Evolutionary conservation across 2,329 filamentous ascomycete genomes (phyloP), one percentile per base, ranked within the genome.

Genomic region (Ophiostoma angusticollis): DNA sequence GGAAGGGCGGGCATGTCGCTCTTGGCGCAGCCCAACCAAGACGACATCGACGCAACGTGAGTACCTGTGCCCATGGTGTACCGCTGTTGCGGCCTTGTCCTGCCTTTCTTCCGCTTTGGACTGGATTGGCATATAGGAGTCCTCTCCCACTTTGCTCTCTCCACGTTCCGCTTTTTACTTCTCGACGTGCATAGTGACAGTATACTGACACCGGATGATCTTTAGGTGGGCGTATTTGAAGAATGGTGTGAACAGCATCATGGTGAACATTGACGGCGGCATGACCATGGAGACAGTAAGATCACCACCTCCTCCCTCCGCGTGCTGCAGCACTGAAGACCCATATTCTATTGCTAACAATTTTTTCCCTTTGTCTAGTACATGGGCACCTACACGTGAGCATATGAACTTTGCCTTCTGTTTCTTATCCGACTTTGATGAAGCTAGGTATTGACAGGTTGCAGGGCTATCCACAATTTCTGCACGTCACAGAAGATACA

Each of bases 401-500:
- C 59, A 41, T 11, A 13, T 29, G 16, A 4, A 9, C 30, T n/a
- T 13, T 9, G 6, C 11, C 14, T 12, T 3, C n/a, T 16, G 9
- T 11, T 30, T 16, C 3, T n/a, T n/a, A 18, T 12, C 8, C 9
- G 8, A 5, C 14, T 16, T 4, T 27, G 24, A 13, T 23, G n/a
- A n/a, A n/a, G n/a, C 11, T 19, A 13, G 7, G 14, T 41, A 39
- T 62, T 73, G 49, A 73, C 53, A 16, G 28, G 32, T 35, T 36
- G 35, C 40, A 57, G 87, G 72, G 86, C 87, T 45, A 91, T 98
- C 35, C 91, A 98, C 65, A 95, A 98, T 65, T 98, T 98, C 61
- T 98, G 91, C 60, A 98, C 91, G 41, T 94, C 91, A 18, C 91
- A 96, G 60, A 96, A 96, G 59, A 85, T n/a, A 68, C 73, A 37